A percentile compares a stretch with the other conserved stretches of the same genome.
These are phyloP conservation scores for Amaranthus cruentus DNA, from an alignment of 148 eudicot species.

Conservation along the genomic window DNA sequence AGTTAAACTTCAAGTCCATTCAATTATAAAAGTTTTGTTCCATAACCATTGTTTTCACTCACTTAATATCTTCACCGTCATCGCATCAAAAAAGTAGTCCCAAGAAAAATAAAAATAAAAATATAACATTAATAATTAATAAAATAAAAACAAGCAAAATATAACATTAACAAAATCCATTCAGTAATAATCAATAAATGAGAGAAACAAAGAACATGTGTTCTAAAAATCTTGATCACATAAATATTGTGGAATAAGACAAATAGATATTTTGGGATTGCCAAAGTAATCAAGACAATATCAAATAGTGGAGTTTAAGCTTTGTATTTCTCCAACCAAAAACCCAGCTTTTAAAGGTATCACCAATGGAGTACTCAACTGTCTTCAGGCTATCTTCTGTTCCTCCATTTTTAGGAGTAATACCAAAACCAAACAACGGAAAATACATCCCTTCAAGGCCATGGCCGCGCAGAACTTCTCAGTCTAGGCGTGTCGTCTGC, in stretches of 20 bases:
- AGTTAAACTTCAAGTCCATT: no score
- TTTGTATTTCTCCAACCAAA: neutral
- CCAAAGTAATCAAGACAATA: neutral
- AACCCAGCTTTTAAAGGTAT: neutral
- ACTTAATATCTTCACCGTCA: no score
- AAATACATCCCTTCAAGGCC: conserved; percentile 29
- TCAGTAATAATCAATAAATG: no score
- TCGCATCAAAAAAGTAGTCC: no score
- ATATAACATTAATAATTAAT: no score
- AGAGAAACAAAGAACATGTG: no score
- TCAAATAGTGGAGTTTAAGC: neutral
- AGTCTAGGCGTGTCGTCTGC: conserved; percentile 43
- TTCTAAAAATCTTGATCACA: no score
- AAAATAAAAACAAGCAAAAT: no score
- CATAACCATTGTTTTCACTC: no score
- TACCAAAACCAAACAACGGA: conserved; percentile 28
- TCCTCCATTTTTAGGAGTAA: conserved; percentile 29
- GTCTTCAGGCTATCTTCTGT: conserved; percentile 41
- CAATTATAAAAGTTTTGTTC: no score
- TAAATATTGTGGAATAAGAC: neutral
- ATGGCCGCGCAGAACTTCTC: conserved; percentile 36
- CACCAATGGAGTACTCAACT: conserved; percentile 47
- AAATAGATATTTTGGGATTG: conserved; percentile 7
- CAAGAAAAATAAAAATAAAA: no score
- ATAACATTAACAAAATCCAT: no score